Base-by-base conservation (phyloP, 108 stramenopile genomes). In the Nannochloropsis oceanica region DNA sequence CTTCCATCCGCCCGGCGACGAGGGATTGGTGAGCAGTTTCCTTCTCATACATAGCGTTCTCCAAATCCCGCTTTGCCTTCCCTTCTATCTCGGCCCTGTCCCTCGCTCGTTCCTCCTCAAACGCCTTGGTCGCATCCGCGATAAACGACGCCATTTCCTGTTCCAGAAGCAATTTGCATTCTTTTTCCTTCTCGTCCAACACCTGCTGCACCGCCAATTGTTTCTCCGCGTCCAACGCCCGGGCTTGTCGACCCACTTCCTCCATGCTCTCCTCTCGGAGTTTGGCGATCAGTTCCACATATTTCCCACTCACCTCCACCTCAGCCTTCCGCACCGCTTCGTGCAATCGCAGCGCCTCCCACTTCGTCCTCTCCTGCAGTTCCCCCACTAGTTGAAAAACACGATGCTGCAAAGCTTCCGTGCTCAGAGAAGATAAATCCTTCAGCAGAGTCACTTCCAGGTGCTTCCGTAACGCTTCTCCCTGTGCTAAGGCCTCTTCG, bases 311-410 rank as follows among this genome's bases (percentile, higher is more conserved):
- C 42, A 83, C 80, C 46, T 86, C 86, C 11, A 73, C 82, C 82
- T 86, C 86, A 42, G 25, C 81, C 82, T 86, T 73, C 82, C 82
- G 43, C 26, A 86, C 82, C 12, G 82, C 86, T 0, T 86, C 86
- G 82, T 82, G 82, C n/a, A 86, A 43, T 12, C 86, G 86, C 34
- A 83, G 82, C 22, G 82, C 50, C 79, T 86, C 86, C 86, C 86
- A 82, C 82, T 86, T 86, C 26, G 82, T 83, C 25, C 79, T 42
- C 43, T 86, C 86, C 82, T 86, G 86, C 79, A 86, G 50, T 44
- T 83, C 81, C 3, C 81, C 59, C 59, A 73, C 59, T n/a, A 73
- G 9, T n/a, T 73, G 59, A 73, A 73, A 7, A n/a, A 73, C 59
- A 1, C 59, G 18, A 10, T n/a, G 59, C n/a, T 73, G 59, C 59